These are phyloP conservation scores for Pleurotus salmoneostramineus DNA, from an alignment of 768 basidiomycete genomes.

Conservation along the genomic window DNA sequence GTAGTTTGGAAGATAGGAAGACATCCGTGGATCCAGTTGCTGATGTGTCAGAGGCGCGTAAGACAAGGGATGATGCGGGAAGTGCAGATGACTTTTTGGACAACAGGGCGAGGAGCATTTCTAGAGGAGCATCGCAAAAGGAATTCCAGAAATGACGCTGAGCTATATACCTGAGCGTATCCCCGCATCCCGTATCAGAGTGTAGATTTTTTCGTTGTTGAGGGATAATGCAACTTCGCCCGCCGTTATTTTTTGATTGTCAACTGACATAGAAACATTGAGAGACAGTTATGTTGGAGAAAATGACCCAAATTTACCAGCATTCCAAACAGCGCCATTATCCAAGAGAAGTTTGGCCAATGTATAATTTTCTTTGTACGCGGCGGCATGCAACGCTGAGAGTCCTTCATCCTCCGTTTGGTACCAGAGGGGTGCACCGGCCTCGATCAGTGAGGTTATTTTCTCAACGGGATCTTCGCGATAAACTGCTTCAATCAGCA, in stretches of 20 bases:
- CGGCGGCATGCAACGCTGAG: slow-evolving; percentile 85
- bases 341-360: slow-evolving; percentile 66
- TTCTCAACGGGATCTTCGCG: slow-evolving; percentile 37
- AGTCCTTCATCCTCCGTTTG: slow-evolving; percentile 78
- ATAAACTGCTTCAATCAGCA: slow-evolving; percentile 57
- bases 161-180: slow-evolving; percentile 72
- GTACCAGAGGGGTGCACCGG: slow-evolving; percentile 85
- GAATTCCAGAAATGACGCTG: not conserved
- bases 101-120: slow-evolving; percentile 67
- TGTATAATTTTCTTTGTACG: slow-evolving; percentile 62
- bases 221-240: slow-evolving; percentile 88
- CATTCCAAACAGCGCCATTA: slow-evolving; percentile 91
- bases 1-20: slow-evolving; percentile 70
- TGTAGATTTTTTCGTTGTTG: slow-evolving; percentile 74
- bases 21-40: slow-evolving; percentile 59
- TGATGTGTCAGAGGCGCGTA: slow-evolving; percentile 50
- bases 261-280: too few species aligned
- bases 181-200: slow-evolving; percentile 84
- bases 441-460: slow-evolving; percentile 49
- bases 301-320: slow-evolving; percentile 45
- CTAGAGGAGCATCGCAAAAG: slow-evolving; percentile 28
- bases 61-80: slow-evolving; percentile 27
- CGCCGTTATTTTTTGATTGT: slow-evolving; percentile 76
- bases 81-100: slow-evolving; percentile 39
- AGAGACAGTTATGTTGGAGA: too few species aligned